Base-by-base conservation (phyloP, 1,284 basidiomycete species). In the Cryptococcus sp. region DNA sequence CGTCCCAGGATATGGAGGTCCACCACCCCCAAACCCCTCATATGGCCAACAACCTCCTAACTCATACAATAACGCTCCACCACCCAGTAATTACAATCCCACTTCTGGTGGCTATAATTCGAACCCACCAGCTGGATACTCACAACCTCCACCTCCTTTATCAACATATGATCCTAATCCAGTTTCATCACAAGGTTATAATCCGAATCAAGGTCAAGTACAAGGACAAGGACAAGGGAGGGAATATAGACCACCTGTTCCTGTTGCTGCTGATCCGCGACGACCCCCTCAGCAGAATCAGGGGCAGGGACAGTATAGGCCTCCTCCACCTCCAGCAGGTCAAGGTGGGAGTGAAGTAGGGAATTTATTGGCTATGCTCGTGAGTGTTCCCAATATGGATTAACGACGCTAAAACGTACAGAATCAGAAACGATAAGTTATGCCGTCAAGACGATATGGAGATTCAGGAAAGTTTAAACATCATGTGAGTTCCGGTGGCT, bases 361-460 rank as follows among this genome's bases (percentile, higher is more conserved):
- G 10, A 54, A 51, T 34, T 39, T 59, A 31, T 31, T 59, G 48
- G 57, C 57, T 34, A 59, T 56, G 57, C 49, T 59, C 14, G 57
- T 59, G 43, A 41, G 54, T 56, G 21, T 28, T 11, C 28, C 28
- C 28, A 5, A 28, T 28, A 4, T n/a, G n/a, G n/a, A n/a, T n/a
- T n/a, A n/a, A n/a, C n/a, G n/a, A n/a, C n/a, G n/a, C n/a, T n/a
- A n/a, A n/a, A n/a, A n/a, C n/a, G n/a, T n/a, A n/a, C n/a, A n/a
- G n/a, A n/a, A n/a, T n/a, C n/a, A n/a, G n/a, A n/a, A n/a, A n/a
- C n/a, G n/a, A n/a, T n/a, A n/a, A n/a, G n/a, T n/a, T n/a, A n/a
- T n/a, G n/a, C n/a, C n/a, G n/a, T n/a, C n/a, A n/a, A n/a, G n/a
- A n/a, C n/a, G n/a, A n/a, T n/a, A n/a, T n/a, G n/a, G n/a, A n/a